Evolutionary conservation across 257 asterid genomes (phyloP).

Genomic region (Forsythia suspensa): DNA sequence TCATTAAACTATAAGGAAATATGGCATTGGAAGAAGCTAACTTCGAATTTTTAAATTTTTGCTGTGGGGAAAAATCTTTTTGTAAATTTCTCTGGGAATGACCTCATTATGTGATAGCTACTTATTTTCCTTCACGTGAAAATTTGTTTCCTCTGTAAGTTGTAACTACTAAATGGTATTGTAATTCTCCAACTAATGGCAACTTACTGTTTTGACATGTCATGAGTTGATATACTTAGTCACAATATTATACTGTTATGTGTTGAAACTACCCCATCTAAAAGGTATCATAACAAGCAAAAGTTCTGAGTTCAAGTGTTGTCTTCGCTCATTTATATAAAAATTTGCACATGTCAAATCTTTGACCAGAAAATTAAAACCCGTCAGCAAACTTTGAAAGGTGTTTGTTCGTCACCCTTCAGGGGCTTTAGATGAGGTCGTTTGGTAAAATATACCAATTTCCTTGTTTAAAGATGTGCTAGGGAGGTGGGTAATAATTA

Average conservation of each 20-base stretch:
- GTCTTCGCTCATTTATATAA: neutral
- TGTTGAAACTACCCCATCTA: neutral
- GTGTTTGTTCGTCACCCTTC: neutral
- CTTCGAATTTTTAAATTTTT: conserved; percentile 36
- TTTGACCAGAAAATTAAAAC: no score
- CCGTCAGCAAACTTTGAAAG: no score
- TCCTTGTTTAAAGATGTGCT: neutral
- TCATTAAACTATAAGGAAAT: conserved; percentile 23
- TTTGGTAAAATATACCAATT: neutral
- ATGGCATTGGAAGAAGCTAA: conserved; percentile 44
- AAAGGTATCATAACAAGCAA: neutral
- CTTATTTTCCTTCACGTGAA: conserved; percentile 31
- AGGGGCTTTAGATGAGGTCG: neutral
- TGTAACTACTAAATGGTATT: conserved; percentile 41
- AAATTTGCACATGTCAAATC: neutral
- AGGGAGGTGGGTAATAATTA: neutral
- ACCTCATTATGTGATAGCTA: conserved; percentile 24
- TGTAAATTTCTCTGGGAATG: conserved; percentile 56
- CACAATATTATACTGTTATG: neutral
- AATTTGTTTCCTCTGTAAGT: conserved; percentile 29
- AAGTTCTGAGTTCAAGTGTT: neutral
- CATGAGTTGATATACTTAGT: neutral
- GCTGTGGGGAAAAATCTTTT: conserved; percentile 34
- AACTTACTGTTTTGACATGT: conserved; percentile 12
- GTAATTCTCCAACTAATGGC: conserved; percentile 35